phyloP scores from a whole-genome alignment of 495 filamentous ascomycete genomes.

The Parmelia sp. region DNA sequence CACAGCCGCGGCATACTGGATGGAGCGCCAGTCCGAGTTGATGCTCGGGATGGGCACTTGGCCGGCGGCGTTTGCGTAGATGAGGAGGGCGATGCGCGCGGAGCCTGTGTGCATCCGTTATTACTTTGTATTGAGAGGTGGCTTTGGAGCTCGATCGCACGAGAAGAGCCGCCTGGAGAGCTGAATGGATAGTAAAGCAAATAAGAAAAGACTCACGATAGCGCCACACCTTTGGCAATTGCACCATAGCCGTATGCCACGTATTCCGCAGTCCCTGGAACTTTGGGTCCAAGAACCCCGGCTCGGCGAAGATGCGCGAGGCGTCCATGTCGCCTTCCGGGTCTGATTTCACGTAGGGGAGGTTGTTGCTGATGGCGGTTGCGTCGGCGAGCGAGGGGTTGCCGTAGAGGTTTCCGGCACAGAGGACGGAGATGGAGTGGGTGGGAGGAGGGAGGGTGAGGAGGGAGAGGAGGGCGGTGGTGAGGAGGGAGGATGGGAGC shows the following conservation, averaged over 20 bases:
- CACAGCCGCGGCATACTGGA: not conserved
- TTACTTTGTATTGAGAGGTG: too few relatives aligned
- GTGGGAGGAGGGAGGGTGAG: not conserved
- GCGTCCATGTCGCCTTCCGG: not conserved
- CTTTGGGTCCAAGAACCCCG: slow-evolving; percentile 4
- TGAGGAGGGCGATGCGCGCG: slow-evolving; percentile 10
- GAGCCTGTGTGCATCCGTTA: not conserved
- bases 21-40: not conserved
- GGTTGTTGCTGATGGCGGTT: not conserved
- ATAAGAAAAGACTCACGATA: not conserved
- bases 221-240: slow-evolving; percentile 7
- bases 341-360: slow-evolving; percentile 1
- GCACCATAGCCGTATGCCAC: not conserved
- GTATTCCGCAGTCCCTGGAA: not conserved
- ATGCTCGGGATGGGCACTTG: not conserved
- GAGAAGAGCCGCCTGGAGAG: too few relatives aligned
- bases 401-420: slow-evolving; percentile 6
- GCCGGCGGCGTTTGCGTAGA: slow-evolving; percentile 10
- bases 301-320: slow-evolving; percentile 5
- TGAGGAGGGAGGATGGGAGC: not conserved
- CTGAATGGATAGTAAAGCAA: too few relatives aligned
- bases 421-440: not conserved
- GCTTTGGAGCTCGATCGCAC: too few relatives aligned
- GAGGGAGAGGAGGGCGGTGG: not conserved
- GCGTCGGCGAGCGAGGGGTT: not conserved